These are phyloP conservation scores for Zizania palustris DNA, from an alignment of 202 grass and related monocot genomes.

Conservation along the genomic window DNA sequence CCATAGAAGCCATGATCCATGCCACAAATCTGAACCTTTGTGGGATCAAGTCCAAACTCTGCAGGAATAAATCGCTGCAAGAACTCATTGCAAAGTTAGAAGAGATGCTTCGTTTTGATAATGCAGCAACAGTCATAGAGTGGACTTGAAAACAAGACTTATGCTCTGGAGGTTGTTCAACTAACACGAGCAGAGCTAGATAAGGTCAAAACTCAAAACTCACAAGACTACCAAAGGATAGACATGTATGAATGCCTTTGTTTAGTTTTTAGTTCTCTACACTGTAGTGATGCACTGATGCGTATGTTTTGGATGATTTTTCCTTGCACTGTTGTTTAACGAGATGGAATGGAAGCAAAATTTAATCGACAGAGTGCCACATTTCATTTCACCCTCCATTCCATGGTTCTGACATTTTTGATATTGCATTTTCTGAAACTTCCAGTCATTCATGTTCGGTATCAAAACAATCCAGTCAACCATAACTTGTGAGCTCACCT, in stretches of 20 bases:
- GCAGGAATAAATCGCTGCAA: slow-evolving; percentile 88
- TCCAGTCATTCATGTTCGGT: background rate
- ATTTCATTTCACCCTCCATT: background rate
- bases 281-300: background rate
- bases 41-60: slow-evolving; percentile 83
- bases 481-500: slow-evolving; percentile 50
- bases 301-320: slow-evolving; percentile 7
- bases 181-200: background rate
- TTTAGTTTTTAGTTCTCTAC: background rate
- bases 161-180: background rate
- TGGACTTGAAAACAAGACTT: background rate
- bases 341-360: background rate
- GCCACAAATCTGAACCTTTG: slow-evolving; percentile 69
- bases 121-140: background rate
- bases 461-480: background rate
- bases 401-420: background rate
- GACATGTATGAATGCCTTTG: background rate
- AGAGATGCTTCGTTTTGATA: slow-evolving; percentile 12
- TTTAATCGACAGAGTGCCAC: background rate
- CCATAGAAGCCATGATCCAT: slow-evolving; percentile 89
- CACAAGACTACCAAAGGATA: background rate
- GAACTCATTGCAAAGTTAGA: slow-evolving; percentile 36
- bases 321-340: background rate
- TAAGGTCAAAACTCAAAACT: background rate
- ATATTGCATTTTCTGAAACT: background rate